Percentiles rank a stretch among this genome's conserved stretches.
These are phyloP conservation scores for Fagopyrum tataricum DNA, from an alignment of 148 eudicot species.

Conservation along the genomic window DNA sequence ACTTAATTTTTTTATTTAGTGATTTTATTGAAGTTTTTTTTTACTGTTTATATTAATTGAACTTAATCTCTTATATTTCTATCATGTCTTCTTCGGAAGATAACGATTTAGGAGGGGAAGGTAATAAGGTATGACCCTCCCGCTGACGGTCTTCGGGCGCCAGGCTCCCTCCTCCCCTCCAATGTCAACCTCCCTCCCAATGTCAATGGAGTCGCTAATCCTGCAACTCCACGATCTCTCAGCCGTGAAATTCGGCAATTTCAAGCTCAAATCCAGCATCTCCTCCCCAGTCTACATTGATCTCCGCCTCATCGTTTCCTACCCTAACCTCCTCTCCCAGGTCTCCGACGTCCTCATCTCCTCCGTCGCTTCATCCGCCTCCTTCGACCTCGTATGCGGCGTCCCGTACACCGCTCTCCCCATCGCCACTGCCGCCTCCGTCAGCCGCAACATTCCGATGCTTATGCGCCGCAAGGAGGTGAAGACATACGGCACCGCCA, in stretches of 20 bases:
- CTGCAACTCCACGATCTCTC: conserved; percentile 70
- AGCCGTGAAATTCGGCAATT: conserved; percentile 81
- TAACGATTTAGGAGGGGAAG: too few species aligned
- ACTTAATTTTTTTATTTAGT: too few species aligned
- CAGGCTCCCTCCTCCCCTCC: conserved; percentile 18
- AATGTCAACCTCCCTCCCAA: conserved; percentile 77
- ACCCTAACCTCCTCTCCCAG: conserved; percentile 59
- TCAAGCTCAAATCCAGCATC: conserved; percentile 82
- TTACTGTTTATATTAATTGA: too few species aligned
- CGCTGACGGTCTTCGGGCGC: not conserved
- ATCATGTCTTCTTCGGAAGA: too few species aligned
- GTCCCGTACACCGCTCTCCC: conserved; percentile 94
- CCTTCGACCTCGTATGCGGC: conserved; percentile 67
- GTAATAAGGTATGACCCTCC: too few species aligned
- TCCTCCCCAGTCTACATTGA: conserved; percentile 85
- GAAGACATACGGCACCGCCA: conserved; percentile 67
- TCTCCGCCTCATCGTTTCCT: conserved; percentile 86
- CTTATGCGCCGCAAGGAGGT: conserved; percentile 83
- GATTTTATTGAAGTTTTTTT: not conserved
- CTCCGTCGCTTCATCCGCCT: conserved; percentile 19
- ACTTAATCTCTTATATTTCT: too few species aligned
- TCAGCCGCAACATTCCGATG: conserved; percentile 54
- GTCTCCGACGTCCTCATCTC: conserved; percentile 57
- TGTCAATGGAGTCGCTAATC: conserved; percentile 66
- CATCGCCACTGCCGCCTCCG: conserved; percentile 70